These are phyloP conservation scores for Calonectria ilicicola DNA, from an alignment of 2,329 filamentous ascomycete genomes.

Conservation along the genomic window DNA sequence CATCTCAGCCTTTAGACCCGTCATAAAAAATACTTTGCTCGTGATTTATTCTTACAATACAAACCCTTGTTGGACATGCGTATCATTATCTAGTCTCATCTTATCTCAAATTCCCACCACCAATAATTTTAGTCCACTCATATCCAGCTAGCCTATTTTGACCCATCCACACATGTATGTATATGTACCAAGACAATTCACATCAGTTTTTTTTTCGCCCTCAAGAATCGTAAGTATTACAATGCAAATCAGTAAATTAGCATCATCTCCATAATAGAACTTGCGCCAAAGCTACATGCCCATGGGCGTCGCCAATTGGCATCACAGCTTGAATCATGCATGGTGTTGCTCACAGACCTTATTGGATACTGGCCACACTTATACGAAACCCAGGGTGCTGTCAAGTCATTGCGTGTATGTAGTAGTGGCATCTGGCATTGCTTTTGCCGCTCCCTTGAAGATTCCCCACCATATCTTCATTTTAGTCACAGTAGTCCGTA, in stretches of 20 bases:
- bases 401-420: slow-evolving; percentile 23
- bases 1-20: slow-evolving; percentile 28
- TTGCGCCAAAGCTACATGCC: background rate
- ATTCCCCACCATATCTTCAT: background rate
- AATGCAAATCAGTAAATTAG: background rate
- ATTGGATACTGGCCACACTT: slow-evolving; percentile 29
- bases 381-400: slow-evolving; percentile 30
- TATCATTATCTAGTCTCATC: background rate
- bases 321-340: slow-evolving; percentile 31
- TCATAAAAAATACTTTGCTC: slow-evolving; percentile 44
- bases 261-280: background rate
- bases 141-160: background rate
- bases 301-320: slow-evolving; percentile 39
- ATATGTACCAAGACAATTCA: slow-evolving; percentile 6
- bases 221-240: slow-evolving; percentile 44
- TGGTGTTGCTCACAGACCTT: slow-evolving; percentile 10
- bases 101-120: background rate
- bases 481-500: background rate
- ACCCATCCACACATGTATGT: background rate
- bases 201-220: slow-evolving; percentile 38
- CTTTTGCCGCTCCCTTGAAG: background rate
- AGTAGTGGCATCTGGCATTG: background rate
- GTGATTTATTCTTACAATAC: slow-evolving; percentile 5
- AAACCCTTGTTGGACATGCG: background rate
- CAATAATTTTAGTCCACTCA: no score